Conservation (phyloP, 108 stramenopile species). For the Fragilaria radians region DNA sequence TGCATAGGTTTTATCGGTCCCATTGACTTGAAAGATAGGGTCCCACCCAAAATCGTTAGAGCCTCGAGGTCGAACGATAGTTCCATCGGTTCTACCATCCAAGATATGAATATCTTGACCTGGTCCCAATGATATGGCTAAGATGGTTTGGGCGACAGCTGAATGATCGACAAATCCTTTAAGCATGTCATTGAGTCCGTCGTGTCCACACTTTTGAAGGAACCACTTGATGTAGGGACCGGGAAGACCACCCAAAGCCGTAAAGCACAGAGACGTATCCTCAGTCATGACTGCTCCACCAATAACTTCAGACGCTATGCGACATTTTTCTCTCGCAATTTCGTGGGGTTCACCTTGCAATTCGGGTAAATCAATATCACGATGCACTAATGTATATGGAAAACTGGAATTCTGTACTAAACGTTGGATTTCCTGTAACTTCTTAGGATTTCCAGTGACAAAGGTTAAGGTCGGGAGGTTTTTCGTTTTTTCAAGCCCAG, state of each 20-base stretch:
- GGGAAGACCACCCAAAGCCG: constrained; percentile 90
- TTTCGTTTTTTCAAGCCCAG: background rate
- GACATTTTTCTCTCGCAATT: constrained; percentile 94
- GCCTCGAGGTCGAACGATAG: constrained; percentile 87
- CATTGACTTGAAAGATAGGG: constrained; percentile 74
- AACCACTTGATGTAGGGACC: constrained; percentile 99
- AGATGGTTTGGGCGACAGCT: constrained; percentile 94
- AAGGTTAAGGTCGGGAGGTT: constrained; percentile 63
- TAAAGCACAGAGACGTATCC: constrained; percentile 96
- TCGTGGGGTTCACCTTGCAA: constrained; percentile 94
- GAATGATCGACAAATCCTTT: constrained; percentile 88
- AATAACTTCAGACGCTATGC: constrained; percentile 72
- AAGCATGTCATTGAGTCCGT: constrained; percentile 84
- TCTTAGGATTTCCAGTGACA: constrained; percentile 99
- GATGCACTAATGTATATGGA: constrained; percentile 70
- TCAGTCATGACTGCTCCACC: constrained; percentile 92
- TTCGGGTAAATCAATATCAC: constrained; percentile 89
- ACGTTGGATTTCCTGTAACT: constrained; percentile 89
- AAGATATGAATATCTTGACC: constrained; percentile 81
- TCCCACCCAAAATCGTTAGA: constrained; percentile 95
- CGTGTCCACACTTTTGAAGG: constrained; percentile 88
- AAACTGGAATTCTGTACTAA: constrained; percentile 48
- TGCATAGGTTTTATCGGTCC: constrained; percentile 84
- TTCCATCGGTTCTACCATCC: constrained; percentile 83
- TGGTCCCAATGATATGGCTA: constrained; percentile 88